Evolutionary conservation across 768 basidiomycete genomes (phyloP).

Genomic region (Myochromella boudieri): DNA sequence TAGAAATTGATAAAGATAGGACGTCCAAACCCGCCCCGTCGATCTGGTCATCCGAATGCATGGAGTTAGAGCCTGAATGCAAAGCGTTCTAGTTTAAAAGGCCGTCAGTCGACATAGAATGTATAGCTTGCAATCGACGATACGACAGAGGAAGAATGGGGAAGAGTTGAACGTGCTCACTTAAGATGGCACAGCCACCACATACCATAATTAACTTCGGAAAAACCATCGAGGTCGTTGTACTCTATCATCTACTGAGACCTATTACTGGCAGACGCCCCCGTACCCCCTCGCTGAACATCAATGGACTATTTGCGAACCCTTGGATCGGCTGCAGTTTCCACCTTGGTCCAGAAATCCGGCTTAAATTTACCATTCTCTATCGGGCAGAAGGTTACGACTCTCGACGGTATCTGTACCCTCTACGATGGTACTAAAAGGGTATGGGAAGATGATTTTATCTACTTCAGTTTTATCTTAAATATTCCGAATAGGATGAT

Average conservation of each 20-base stretch:
- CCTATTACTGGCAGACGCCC: neutral
- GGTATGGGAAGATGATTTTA: slow-evolving; percentile 39
- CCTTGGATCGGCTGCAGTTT: slow-evolving; percentile 84
- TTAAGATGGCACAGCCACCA: slow-evolving; percentile 4
- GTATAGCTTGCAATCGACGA: too few relatives aligned
- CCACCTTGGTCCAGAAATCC: slow-evolving; percentile 89
- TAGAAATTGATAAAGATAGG: neutral
- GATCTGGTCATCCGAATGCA: slow-evolving; percentile 13
- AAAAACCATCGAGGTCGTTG: neutral
- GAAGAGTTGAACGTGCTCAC: too few relatives aligned
- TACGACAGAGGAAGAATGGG: too few relatives aligned
- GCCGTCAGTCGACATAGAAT: neutral
- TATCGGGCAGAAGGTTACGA: slow-evolving; percentile 69
- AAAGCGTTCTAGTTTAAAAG: neutral
- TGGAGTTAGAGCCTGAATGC: neutral
- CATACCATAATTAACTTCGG: neutral
- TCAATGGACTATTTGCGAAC: slow-evolving; percentile 81
- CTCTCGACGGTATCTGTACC: slow-evolving; percentile 76
- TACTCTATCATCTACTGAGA: too few relatives aligned
- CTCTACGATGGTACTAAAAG: slow-evolving; percentile 88
- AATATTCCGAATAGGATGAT: slow-evolving; percentile 69
- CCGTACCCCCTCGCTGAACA: neutral
- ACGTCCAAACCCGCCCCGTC: neutral
- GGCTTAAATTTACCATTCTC: slow-evolving; percentile 88
- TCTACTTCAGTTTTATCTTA: slow-evolving; percentile 13